Base-by-base conservation (phyloP, 2,329 filamentous ascomycete species). In the Ophiostoma triangulosporum region DNA sequence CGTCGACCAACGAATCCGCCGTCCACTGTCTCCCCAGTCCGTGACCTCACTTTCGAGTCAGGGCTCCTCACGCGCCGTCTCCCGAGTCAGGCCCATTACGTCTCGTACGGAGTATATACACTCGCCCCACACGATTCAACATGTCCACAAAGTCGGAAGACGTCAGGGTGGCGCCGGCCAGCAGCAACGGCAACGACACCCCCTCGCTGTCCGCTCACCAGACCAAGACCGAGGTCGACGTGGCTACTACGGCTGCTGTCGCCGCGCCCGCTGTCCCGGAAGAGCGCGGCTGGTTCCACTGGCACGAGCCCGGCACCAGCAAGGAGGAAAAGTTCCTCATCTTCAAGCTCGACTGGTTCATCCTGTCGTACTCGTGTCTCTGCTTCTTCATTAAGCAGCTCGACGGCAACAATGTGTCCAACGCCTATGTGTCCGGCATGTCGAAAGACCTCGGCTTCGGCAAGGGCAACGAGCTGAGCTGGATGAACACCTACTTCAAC, bases 321-420 rank as follows among this genome's bases (percentile, higher is more conserved):
- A 62, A 61, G 2, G 64, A 67, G 56, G 70, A 77, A 60, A 70
- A 70, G 54, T 65, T 62, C 38, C 67, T 77, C 9, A 65, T 75
- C 17, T 64, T 69, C 52, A 76, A 77, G 60, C 67, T 76, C 26
- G 74, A 76, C 58, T 70, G 69, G 60, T 75, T 74, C 54, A 65
- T 76, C 6, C 33, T 69, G 6, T 62, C 58, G 12, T 66, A 59
- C 55, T 68, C 65, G 11, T 75, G 73, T 48, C 58, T 76, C 3
- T 69, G 66, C 24, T 74, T 69, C 54, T 75, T 74, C 56, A 65
- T 72, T 57, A 75, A 75, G 56, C 54, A 66, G 61, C 66, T 75
- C 9, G 73, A 75, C 57, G 65, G 67, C 38, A 69, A 67, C 55
- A 72, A 73, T 54, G 62, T 75, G 43, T 68, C 68, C 54, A 74